phyloP scores from a whole-genome alignment of 345 rosid genomes.

The Eucalyptus albens region DNA sequence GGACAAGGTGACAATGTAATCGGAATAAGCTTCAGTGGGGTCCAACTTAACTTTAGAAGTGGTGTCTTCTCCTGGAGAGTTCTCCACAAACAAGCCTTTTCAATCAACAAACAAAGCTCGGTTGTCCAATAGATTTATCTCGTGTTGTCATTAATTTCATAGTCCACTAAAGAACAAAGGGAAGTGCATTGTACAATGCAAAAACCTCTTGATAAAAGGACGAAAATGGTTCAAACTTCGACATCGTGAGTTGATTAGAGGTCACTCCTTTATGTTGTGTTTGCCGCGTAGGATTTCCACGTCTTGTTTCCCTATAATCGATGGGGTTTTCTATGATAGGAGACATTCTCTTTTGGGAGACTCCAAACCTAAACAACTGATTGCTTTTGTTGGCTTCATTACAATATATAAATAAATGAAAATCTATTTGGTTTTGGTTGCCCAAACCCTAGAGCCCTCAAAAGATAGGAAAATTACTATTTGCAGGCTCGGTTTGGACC shows the following conservation, averaged over 20 bases:
- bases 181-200: not conserved
- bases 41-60: not conserved
- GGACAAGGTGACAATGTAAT: not conserved
- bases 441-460: not conserved
- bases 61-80: not conserved
- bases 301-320: not conserved
- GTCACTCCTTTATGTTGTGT: not conserved
- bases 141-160: not conserved
- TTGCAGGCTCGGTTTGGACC: not conserved
- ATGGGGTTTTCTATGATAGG: not conserved
- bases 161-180: not conserved
- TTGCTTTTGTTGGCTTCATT: not conserved
- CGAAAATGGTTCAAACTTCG: not conserved
- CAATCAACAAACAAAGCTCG: not conserved
- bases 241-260: not conserved
- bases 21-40: not conserved
- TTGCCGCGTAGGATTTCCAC: not conserved
- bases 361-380: not conserved
- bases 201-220: not conserved
- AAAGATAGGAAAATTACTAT: not conserved
- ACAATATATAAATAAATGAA: not conserved
- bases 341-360: not conserved
- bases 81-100: not conserved
- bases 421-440: not conserved
- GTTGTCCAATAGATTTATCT: not conserved